A percentile compares a stretch with the other conserved stretches of the same genome.
phyloP scores from a whole-genome alignment of 805 yeast species.

The Zygotorulaspora danielsina region DNA sequence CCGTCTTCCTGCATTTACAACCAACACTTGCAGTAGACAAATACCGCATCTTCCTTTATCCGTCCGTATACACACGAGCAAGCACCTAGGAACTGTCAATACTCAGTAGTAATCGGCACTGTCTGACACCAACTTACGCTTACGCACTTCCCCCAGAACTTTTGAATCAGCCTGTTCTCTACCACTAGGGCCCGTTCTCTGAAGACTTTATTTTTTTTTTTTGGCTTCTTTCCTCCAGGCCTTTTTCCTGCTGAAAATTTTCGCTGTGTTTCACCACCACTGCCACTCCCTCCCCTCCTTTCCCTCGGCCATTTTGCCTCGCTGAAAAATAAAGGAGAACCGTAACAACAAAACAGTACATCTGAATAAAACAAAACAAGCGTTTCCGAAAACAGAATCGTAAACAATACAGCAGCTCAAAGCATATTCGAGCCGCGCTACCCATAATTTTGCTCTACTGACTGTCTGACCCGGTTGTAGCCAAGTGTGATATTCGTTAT shows the following conservation, averaged over 20 bases:
- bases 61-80: slow-evolving; percentile 8
- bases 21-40: neutral
- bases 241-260: slow-evolving; percentile 1
- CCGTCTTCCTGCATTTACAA: too few species aligned
- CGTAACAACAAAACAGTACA: slow-evolving; percentile 1
- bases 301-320: neutral
- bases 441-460: neutral
- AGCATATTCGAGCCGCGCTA: slow-evolving; percentile 1
- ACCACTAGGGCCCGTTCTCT: neutral
- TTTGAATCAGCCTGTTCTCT: neutral
- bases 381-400: slow-evolving; percentile 2
- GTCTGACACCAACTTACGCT: too few species aligned
- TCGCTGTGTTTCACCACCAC: too few species aligned
- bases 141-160: neutral
- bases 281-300: too few species aligned
- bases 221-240: neutral
- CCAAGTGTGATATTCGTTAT: neutral
- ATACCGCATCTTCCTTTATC: slow-evolving; percentile 7
- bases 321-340: slow-evolving; percentile 3
- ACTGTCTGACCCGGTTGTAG: neutral
- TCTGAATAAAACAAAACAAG: slow-evolving; percentile 1
- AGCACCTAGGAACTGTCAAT: neutral
- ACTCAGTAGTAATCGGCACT: neutral
- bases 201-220: neutral
- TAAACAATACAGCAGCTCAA: slow-evolving; percentile 1